Evolutionary conservation across 2,329 filamentous ascomycete genomes (phyloP).

Genomic region (Microdochium nivale): DNA sequence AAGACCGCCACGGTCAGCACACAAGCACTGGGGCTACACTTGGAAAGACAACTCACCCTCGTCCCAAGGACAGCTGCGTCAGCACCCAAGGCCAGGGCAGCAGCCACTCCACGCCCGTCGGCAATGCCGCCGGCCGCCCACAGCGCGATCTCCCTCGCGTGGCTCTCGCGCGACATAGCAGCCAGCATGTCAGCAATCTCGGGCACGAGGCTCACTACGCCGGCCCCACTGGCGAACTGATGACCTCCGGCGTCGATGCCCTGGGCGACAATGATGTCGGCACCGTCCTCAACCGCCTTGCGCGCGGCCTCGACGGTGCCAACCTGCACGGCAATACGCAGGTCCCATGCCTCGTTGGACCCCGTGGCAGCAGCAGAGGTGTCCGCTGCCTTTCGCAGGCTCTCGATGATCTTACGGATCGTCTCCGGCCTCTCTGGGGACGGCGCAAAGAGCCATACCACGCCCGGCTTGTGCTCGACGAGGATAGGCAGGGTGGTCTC

Average conservation of each 20-base stretch:
- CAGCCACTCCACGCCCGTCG: constrained; percentile 35
- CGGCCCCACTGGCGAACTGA: constrained; percentile 34
- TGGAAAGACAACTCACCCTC: constrained; percentile 11
- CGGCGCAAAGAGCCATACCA: constrained; percentile 61
- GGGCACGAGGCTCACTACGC: constrained; percentile 36
- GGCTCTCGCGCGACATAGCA: too few relatives aligned
- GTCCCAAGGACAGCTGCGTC: constrained; percentile 17
- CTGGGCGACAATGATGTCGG: constrained; percentile 42
- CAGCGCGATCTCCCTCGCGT: constrained; percentile 14
- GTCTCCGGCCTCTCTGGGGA: constrained; percentile 19
- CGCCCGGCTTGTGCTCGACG: constrained; percentile 41
- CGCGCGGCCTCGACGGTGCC: constrained; percentile 37
- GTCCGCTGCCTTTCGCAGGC: background rate
- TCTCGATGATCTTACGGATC: constrained; percentile 9
- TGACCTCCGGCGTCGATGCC: constrained; percentile 45
- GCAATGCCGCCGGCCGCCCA: constrained; percentile 37
- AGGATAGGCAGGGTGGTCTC: constrained; percentile 42
- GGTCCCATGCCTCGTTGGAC: constrained; percentile 6
- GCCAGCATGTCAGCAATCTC: constrained; percentile 34
- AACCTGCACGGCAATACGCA: constrained; percentile 41
- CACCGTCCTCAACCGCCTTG: constrained; percentile 23
- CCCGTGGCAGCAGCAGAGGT: background rate
- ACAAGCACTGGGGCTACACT: background rate
- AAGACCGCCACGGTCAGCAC: background rate
- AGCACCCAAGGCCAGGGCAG: constrained; percentile 34